These are phyloP conservation scores for Flagelloscypha sp. DNA, from an alignment of 768 basidiomycete species.

Conservation along the genomic window DNA sequence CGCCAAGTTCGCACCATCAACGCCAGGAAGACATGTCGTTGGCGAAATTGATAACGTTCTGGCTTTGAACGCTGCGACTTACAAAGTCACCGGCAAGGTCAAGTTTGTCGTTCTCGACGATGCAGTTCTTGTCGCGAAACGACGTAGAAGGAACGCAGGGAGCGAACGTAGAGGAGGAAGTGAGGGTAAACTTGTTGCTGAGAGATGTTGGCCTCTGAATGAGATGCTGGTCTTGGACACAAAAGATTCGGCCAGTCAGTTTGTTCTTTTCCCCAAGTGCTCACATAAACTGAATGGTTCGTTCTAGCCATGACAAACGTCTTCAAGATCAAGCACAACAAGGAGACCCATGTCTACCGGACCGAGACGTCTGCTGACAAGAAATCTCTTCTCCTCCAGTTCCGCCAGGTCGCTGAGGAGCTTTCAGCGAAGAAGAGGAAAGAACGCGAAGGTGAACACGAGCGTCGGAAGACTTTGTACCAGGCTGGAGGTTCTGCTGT, in stretches of 20 bases:
- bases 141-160: slow-evolving; percentile 56
- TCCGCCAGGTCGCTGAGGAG: slow-evolving; percentile 91
- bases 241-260: slow-evolving; percentile 84
- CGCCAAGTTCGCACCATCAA: slow-evolving; percentile 88
- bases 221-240: slow-evolving; percentile 95
- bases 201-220: slow-evolving; percentile 85
- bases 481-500: slow-evolving; percentile 37
- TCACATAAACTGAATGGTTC: slow-evolving; percentile 4
- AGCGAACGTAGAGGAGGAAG: slow-evolving; percentile 33
- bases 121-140: slow-evolving; percentile 77
- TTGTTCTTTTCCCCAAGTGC: neutral
- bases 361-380: slow-evolving; percentile 79
- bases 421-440: slow-evolving; percentile 80
- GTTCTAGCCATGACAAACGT: slow-evolving; percentile 85
- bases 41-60: slow-evolving; percentile 76
- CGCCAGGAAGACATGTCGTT: slow-evolving; percentile 86
- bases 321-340: slow-evolving; percentile 88
- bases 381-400: slow-evolving; percentile 73
- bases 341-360: slow-evolving; percentile 92
- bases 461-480: slow-evolving; percentile 76
- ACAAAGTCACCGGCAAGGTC: slow-evolving; percentile 82
- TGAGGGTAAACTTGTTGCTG: slow-evolving; percentile 81
- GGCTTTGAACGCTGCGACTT: slow-evolving; percentile 88
- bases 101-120: slow-evolving; percentile 91
- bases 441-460: slow-evolving; percentile 90